These are phyloP conservation scores for Tinospora cordifolia DNA, from an alignment of 164 flowering plant genomes.

Conservation along the genomic window DNA sequence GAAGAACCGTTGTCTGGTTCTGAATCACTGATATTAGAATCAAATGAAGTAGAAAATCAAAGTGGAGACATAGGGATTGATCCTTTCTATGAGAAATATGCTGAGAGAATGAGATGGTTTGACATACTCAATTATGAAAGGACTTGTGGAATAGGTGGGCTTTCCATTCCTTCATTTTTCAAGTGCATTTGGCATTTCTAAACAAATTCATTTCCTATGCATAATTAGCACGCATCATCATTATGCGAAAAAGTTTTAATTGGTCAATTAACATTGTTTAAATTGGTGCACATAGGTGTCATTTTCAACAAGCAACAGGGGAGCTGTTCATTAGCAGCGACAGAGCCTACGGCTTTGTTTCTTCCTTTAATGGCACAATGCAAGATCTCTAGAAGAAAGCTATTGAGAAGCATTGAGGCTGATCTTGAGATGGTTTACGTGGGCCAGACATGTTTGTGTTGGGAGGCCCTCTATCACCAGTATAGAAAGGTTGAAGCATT, in stretches of 20 bases:
- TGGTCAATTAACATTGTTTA: no score
- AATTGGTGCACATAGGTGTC: constrained; percentile 22
- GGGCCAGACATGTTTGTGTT: constrained; percentile 52
- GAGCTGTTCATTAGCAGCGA: constrained; percentile 17
- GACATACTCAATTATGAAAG: constrained; percentile 41
- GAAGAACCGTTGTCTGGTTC: not conserved
- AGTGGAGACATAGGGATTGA: constrained; percentile 19
- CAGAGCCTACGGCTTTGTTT: constrained; percentile 11
- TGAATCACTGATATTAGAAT: not conserved
- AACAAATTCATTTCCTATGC: no score
- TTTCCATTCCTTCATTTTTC: not conserved
- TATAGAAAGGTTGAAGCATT: constrained; percentile 40
- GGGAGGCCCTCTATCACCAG: constrained; percentile 59
- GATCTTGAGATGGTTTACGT: constrained; percentile 52
- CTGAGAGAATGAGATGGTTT: constrained; percentile 43
- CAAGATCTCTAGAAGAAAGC: constrained; percentile 29
- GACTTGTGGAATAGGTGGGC: constrained; percentile 38
- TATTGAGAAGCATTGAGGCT: constrained; percentile 37
- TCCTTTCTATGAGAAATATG: constrained; percentile 30
- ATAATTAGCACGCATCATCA: no score
- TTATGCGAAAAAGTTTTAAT: no score
- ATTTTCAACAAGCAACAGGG: constrained; percentile 24
- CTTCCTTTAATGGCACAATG: constrained; percentile 17
- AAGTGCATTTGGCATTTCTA: no score
- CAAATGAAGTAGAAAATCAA: constrained; percentile 1